phyloP scores from a whole-genome alignment of 169 alveolate genomes.

The Perkinsus olseni region DNA sequence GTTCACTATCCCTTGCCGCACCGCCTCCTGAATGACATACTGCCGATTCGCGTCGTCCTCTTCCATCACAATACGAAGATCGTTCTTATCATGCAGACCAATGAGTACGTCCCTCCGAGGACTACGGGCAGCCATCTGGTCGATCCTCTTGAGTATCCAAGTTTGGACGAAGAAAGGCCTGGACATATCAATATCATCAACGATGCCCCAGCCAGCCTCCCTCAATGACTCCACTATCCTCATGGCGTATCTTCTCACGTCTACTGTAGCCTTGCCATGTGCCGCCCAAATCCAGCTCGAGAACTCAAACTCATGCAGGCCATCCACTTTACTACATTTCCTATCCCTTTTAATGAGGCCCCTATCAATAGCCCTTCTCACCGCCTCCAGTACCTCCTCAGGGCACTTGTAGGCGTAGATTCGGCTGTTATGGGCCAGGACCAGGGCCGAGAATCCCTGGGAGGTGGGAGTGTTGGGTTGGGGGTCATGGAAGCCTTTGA shows the following conservation, averaged over 20 bases:
- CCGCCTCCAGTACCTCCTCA: neutral
- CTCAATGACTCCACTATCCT: neutral
- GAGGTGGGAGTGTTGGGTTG: neutral
- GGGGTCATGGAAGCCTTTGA: neutral
- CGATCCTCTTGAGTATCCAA: neutral
- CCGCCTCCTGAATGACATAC: neutral
- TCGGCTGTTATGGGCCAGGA: neutral
- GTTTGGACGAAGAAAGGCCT: neutral
- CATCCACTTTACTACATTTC: neutral
- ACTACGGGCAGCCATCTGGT: neutral
- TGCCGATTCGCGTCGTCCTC: neutral
- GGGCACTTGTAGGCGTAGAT: neutral
- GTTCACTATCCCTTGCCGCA: neutral
- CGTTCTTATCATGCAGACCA: neutral
- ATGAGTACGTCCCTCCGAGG: neutral
- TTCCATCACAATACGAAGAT: neutral
- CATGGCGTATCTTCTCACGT: neutral
- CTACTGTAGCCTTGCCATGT: neutral
- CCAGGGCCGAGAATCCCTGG: neutral
- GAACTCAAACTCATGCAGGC: neutral
- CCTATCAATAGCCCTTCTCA: neutral
- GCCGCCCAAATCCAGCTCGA: neutral
- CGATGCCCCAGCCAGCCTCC: neutral
- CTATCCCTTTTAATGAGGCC: neutral
- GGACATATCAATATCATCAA: neutral